phyloP scores from a whole-genome alignment of 371 early-diverging fungal genomes.

The Mucor saturninus region DNA sequence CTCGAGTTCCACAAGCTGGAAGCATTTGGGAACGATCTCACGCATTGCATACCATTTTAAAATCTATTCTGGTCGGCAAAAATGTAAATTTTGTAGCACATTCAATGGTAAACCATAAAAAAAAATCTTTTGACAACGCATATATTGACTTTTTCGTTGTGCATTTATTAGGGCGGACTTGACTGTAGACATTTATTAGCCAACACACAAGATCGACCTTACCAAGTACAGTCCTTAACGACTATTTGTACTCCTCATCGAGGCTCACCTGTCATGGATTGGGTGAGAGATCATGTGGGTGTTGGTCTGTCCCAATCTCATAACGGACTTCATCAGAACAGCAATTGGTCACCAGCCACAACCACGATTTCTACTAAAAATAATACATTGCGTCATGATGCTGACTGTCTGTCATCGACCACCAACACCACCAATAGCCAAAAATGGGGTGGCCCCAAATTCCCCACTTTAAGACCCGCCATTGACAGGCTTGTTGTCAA shows the following conservation, averaged over 20 bases:
- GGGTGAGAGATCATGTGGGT: slow-evolving; percentile 81
- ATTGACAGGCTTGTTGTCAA: slow-evolving; percentile 22
- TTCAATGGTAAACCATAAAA: slow-evolving; percentile 72
- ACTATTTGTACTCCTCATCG: slow-evolving; percentile 94
- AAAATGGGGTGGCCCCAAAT: slow-evolving; percentile 4
- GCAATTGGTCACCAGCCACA: slow-evolving; percentile 1
- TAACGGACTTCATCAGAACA: not conserved
- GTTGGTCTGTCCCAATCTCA: slow-evolving; percentile 36
- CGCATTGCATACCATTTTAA: slow-evolving; percentile 72
- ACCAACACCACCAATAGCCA: not conserved
- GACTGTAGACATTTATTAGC: slow-evolving; percentile 87
- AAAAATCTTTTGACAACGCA: not conserved
- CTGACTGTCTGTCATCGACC: not conserved
- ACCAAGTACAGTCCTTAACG: slow-evolving; percentile 76
- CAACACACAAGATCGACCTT: slow-evolving; percentile 68
- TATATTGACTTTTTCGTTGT: too few species aligned
- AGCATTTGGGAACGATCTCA: slow-evolving; percentile 82
- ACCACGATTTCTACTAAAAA: slow-evolving; percentile 5
- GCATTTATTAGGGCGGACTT: slow-evolving; percentile 72
- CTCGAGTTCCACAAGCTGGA: slow-evolving; percentile 82
- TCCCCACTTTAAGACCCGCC: slow-evolving; percentile 6
- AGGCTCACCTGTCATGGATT: slow-evolving; percentile 91
- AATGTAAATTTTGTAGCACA: slow-evolving; percentile 87
- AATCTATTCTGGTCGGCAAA: slow-evolving; percentile 53
- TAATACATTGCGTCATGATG: slow-evolving; percentile 3